Evolutionary conservation across 208 protist genomes (phyloP), one percentile per base, ranked within the genome.

Genomic region (Trypanosoma caninum): DNA sequence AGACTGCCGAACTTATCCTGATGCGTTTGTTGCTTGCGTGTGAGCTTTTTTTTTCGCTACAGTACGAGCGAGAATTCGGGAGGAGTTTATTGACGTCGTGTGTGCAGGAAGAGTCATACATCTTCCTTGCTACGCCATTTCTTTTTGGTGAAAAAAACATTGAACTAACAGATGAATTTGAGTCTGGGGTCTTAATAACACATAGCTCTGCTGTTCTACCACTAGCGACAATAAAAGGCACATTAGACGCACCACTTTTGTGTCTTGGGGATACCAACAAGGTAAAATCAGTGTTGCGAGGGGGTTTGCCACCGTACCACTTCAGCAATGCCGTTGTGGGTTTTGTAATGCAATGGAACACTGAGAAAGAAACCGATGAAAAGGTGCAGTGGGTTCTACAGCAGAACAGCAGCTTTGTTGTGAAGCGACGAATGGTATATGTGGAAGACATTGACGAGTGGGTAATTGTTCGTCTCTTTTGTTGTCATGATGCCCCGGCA

Each of bases 301-400:
- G 16, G 13, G 45, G 35, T 22, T 45, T 61, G 31, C 47, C 46
- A 41, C 61, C 53, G 9, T 65, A 66, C 41, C 50, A 13, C 18
- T 68, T 65, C 47, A 9, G 13, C 2, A 23, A 46, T 28, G 64
- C 53, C 1, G 72, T 82, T 42, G 63, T 82, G 3, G 80, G 80
- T 11, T 87, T 83, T 59, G 53, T 65, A 6, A 80, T 83, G 76
- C 63, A 68, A 62, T 87, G 80, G 80, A 34, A 47, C 5, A 70
- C 66, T 8, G 67, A 59, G 20, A 66, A 22, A 23, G 61, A 66
- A 9, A 37, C 72, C 9, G 28, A 67, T 18, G 53, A 51, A 11
- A 86, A 77, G 63, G 53, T 81, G 7, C 40, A 38, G 10, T 74
- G 79, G 64, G 59, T 73, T 11, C 40, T 75, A 14, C 34, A 42